These are phyloP conservation scores for Durotheca rogersii DNA, from an alignment of 495 filamentous ascomycete genomes.

Conservation along the genomic window DNA sequence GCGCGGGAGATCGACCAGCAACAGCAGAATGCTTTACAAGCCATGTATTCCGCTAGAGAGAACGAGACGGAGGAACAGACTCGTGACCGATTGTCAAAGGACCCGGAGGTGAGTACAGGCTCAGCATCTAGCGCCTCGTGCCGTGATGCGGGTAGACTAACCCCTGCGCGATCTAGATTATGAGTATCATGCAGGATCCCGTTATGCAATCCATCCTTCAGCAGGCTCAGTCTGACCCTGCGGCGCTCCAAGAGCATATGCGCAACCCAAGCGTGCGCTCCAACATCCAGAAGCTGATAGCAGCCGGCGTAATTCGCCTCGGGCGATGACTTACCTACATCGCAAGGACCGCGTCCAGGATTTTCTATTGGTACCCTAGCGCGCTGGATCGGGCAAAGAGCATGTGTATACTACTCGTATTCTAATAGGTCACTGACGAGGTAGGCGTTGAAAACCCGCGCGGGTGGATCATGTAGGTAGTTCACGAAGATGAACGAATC, in stretches of 20 bases:
- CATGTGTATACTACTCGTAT: slow-evolving; percentile 17
- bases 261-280: slow-evolving; percentile 78
- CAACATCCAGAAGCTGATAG: slow-evolving; percentile 90
- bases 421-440: slow-evolving; percentile 18
- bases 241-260: slow-evolving; percentile 94
- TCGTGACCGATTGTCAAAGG: slow-evolving; percentile 82
- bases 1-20: slow-evolving; percentile 88
- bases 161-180: slow-evolving; percentile 57
- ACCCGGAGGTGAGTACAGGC: slow-evolving; percentile 78
- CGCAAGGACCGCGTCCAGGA: not conserved
- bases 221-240: slow-evolving; percentile 91
- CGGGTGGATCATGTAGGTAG: slow-evolving; percentile 11
- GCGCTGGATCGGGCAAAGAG: not conserved
- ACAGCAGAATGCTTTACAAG: slow-evolving; percentile 88
- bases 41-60: slow-evolving; percentile 83
- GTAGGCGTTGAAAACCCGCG: slow-evolving; percentile 24
- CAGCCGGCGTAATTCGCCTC: slow-evolving; percentile 86
- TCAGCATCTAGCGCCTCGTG: not conserved
- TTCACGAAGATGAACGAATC: slow-evolving; percentile 20
- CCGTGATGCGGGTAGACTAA: slow-evolving; percentile 36
- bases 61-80: slow-evolving; percentile 98
- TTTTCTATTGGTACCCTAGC: not conserved
- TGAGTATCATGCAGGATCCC: slow-evolving; percentile 88
- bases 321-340: slow-evolving; percentile 51
- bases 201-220: slow-evolving; percentile 97